A percentile compares a stretch with the other conserved stretches of the same genome.
Conservation (phyloP, 148 eudicot species). For the Camellia granthamiana region DNA sequence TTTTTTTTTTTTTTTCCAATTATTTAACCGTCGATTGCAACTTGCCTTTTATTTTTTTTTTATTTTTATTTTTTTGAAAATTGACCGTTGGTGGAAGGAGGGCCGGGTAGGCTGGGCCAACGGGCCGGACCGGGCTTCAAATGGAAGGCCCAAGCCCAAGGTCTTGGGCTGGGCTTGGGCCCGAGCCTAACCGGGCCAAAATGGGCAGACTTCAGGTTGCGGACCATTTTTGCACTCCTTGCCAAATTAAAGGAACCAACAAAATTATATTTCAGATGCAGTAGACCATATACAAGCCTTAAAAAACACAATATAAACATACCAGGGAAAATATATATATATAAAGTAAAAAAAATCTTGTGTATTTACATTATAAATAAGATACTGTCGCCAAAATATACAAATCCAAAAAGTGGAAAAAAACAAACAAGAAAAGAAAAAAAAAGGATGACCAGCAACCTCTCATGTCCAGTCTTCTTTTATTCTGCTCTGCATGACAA, state of each 20-base stretch:
- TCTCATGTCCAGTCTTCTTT: slow-evolving; percentile 6
- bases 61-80: too few relatives aligned
- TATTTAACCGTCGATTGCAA: too few relatives aligned
- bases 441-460: background rate
- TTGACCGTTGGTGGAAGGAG: too few relatives aligned
- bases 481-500: slow-evolving; percentile 16
- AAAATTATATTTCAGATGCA: background rate
- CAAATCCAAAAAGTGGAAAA: background rate
- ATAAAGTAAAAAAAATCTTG: background rate
- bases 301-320: background rate
- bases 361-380: slow-evolving; percentile 12
- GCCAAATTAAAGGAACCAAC: background rate
- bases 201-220: too few relatives aligned
- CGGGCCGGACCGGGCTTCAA: too few relatives aligned
- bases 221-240: too few relatives aligned
- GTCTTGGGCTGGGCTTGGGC: too few relatives aligned
- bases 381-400: slow-evolving; percentile 12
- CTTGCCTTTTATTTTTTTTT: too few relatives aligned
- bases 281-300: background rate
- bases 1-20: too few relatives aligned
- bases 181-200: too few relatives aligned
- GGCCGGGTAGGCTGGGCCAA: too few relatives aligned
- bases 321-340: background rate
- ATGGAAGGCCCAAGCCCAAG: too few relatives aligned
- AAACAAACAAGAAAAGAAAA: background rate